Conservation (phyloP, 768 basidiomycete genomes). For the Termitomyces titanicus region DNA sequence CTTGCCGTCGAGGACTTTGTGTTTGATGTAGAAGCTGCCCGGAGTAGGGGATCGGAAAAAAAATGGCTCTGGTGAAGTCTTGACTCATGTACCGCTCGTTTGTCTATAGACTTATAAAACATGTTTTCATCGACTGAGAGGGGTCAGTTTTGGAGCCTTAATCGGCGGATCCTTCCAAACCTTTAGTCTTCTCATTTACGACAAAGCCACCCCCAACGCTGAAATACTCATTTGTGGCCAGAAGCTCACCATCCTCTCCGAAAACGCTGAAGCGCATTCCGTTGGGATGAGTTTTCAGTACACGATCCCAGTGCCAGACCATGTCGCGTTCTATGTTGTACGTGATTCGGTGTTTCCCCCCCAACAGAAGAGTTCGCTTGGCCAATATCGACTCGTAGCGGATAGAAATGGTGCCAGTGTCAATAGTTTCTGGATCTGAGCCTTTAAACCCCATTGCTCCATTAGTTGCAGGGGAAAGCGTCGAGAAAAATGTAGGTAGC, state of each 20-base stretch:
- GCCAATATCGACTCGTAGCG: constrained; percentile 68
- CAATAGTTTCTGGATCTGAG: constrained; percentile 91
- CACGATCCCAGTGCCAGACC: constrained; percentile 88
- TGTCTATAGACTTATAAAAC: constrained; percentile 91
- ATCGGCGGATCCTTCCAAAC: constrained; percentile 27
- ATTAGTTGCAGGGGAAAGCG: background rate
- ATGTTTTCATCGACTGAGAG: constrained; percentile 82
- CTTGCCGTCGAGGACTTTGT: background rate
- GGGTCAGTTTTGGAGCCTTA: background rate
- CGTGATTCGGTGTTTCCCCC: constrained; percentile 68
- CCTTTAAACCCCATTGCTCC: constrained; percentile 30
- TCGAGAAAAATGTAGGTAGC: background rate
- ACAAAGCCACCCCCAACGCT: constrained; percentile 95
- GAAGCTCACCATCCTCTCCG: constrained; percentile 71
- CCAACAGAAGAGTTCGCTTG: constrained; percentile 65
- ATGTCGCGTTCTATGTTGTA: constrained; percentile 92
- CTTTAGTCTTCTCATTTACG: constrained; percentile 91
- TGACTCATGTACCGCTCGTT: constrained; percentile 73
- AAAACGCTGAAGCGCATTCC: constrained; percentile 93
- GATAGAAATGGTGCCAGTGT: constrained; percentile 77
- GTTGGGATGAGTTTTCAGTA: constrained; percentile 87
- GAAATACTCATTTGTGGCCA: constrained; percentile 95
- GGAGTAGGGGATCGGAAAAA: constrained; percentile 34
- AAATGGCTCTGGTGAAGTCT: constrained; percentile 66
- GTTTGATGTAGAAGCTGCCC: background rate